phyloP scores from a whole-genome alignment of 495 filamentous ascomycete genomes.

The Rhizodiscina lignyota region DNA sequence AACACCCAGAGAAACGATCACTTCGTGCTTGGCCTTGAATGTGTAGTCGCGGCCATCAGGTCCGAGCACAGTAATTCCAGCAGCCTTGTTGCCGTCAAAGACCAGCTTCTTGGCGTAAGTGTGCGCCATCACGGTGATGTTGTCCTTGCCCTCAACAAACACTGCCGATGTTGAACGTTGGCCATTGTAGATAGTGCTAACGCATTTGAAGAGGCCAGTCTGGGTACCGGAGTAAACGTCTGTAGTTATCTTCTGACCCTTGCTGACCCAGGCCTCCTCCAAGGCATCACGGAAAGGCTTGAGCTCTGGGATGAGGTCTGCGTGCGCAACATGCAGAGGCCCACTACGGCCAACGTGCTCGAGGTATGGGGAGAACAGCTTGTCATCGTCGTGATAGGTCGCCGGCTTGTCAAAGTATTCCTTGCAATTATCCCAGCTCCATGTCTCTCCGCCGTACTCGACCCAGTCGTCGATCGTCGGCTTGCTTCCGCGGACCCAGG shows the following conservation, averaged over 20 bases:
- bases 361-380: constrained; percentile 23
- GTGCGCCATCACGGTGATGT: constrained; percentile 33
- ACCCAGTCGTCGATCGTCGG: constrained; percentile 26
- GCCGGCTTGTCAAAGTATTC: constrained; percentile 38
- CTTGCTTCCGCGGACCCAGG: constrained; percentile 21
- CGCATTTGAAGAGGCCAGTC: constrained; percentile 36
- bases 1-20: constrained; percentile 14
- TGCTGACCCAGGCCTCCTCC: constrained; percentile 37
- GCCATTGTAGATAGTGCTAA: constrained; percentile 41
- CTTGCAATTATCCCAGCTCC: constrained; percentile 27
- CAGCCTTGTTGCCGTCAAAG: constrained; percentile 28
- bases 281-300: constrained; percentile 37
- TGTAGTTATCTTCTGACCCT: constrained; percentile 31
- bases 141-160: constrained; percentile 36
- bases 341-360: constrained; percentile 31
- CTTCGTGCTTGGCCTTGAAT: constrained; percentile 11
- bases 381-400: constrained; percentile 37
- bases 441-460: constrained; percentile 16
- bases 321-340: constrained; percentile 38
- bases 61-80: constrained; percentile 22
- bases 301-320: constrained; percentile 36
- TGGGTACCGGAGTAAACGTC: constrained; percentile 40
- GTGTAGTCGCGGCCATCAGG: constrained; percentile 5
- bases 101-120: constrained; percentile 35
- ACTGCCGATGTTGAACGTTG: constrained; percentile 34